These are phyloP conservation scores for Ogataea allantospora DNA, from an alignment of 805 yeast genomes.

Conservation along the genomic window DNA sequence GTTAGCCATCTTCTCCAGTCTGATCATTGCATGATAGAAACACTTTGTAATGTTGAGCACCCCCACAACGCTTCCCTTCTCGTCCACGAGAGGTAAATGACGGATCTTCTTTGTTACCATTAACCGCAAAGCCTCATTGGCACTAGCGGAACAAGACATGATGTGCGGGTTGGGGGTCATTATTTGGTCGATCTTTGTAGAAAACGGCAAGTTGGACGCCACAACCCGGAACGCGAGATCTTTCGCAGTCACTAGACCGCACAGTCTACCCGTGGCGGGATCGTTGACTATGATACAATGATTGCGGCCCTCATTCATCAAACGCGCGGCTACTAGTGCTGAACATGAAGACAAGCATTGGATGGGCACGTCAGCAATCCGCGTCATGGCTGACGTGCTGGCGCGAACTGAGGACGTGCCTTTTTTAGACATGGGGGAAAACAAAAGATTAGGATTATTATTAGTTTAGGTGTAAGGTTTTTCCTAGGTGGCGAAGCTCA, in stretches of 20 bases:
- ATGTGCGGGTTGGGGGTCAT: constrained; percentile 41
- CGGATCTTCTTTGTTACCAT: constrained; percentile 43
- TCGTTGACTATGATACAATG: constrained; percentile 42
- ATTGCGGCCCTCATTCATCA: constrained; percentile 39
- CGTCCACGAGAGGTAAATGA: constrained; percentile 42
- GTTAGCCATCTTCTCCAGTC: constrained; percentile 39
- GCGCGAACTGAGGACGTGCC: constrained; percentile 9
- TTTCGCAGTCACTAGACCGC: constrained; percentile 46
- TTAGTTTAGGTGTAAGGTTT: constrained; percentile 2
- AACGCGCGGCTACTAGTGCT: constrained; percentile 33
- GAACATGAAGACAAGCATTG: constrained; percentile 35
- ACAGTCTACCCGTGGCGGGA: constrained; percentile 24
- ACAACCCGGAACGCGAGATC: constrained; percentile 46
- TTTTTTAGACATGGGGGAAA: constrained; percentile 9
- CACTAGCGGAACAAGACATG: constrained; percentile 37
- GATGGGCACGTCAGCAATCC: constrained; percentile 38
- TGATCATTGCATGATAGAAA: constrained; percentile 44
- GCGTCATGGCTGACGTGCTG: constrained; percentile 15
- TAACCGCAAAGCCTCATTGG: constrained; percentile 40
- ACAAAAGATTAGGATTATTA: neutral
- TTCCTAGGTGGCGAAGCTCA: neutral
- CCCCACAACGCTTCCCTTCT: constrained; percentile 37
- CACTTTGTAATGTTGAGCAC: constrained; percentile 46
- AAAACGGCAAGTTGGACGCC: constrained; percentile 28
- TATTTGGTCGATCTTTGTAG: constrained; percentile 34